Evolutionary conservation across 2,329 filamentous ascomycete genomes (phyloP), one percentile per base, ranked within the genome.

Genomic region (Xylariaceae sp.): DNA sequence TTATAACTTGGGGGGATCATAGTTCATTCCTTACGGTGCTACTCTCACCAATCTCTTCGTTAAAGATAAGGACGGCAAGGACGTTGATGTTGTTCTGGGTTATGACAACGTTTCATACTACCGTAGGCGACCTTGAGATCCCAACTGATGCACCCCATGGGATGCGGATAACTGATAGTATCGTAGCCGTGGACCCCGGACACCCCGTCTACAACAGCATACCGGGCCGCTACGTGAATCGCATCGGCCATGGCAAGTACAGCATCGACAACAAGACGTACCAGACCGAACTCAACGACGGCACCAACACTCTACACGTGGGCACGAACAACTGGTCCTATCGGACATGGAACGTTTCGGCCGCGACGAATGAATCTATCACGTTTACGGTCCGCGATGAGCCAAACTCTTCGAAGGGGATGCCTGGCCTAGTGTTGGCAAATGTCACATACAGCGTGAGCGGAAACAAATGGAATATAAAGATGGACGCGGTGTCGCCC

Each of bases 341-440:
- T 71, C 79, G 84, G 37, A 81, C 83, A 65, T 89, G 84, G 79
- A 85, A 86, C 26, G 81, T 88, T 17, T 79, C 82, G 3, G 76
- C 77, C 2, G 73, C 82, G 58, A 82, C 81, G 8, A 68, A 76
- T 17, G 76, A 81, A 63, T 85, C 83, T 21, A 87, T 89, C 66
- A 88, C 86, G 37, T 89, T 89, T 72, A 79, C 80, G n/a, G 80
- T 89, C 62, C 77, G 82, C 59, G 87, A 89, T 67, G 74, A 79
- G n/a, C 80, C 74, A 41, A 75, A 83, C 70, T 82, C 83, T 45
- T 81, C 82, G 37, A 71, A 80, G 67, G 86, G 86, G 53, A 85
- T 89, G 75, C 80, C 84, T 0, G 87, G 87, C 39, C 75, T 82
- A 43, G 85, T 89, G 28, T 71, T 84, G 40, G 81, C 82, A 62